Evolutionary conservation across 2,329 filamentous ascomycete genomes (phyloP).

Genomic region (Apiospora pterosperma): DNA sequence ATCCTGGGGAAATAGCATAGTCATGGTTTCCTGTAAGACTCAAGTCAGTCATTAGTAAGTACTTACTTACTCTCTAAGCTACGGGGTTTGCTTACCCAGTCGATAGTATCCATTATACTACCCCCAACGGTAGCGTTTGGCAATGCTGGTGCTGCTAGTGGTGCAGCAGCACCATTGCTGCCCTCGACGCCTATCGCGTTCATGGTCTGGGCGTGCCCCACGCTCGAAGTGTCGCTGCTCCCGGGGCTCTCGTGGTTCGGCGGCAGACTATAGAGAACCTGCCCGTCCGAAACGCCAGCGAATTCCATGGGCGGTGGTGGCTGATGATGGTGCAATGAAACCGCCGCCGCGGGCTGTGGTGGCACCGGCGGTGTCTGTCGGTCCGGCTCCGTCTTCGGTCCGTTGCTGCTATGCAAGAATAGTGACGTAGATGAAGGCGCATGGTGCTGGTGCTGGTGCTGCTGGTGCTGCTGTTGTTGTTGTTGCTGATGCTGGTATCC

Average conservation of each 20-base stretch:
- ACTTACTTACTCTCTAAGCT: neutral
- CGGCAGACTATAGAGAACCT: slow-evolving; percentile 42
- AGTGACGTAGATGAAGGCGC: neutral
- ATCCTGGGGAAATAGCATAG: slow-evolving; percentile 34
- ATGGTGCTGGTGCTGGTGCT: neutral
- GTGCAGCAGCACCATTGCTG: neutral
- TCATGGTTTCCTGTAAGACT: slow-evolving; percentile 30
- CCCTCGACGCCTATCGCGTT: slow-evolving; percentile 5
- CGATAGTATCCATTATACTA: slow-evolving; percentile 61
- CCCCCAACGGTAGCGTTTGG: slow-evolving; percentile 35
- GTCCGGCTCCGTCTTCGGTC: neutral
- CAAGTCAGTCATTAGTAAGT: neutral
- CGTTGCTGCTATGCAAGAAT: neutral
- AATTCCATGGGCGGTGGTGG: slow-evolving; percentile 34
- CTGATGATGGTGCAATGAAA: neutral
- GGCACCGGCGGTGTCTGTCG: neutral
- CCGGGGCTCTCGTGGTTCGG: slow-evolving; percentile 38
- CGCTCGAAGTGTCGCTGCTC: slow-evolving; percentile 39
- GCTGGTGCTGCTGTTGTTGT: slow-evolving; percentile 1
- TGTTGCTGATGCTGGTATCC: neutral
- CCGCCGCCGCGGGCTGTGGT: neutral
- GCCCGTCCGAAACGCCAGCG: slow-evolving; percentile 44
- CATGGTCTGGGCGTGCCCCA: slow-evolving; percentile 15
- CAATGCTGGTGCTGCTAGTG: slow-evolving; percentile 11
- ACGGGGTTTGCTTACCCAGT: neutral